Evolutionary conservation across 805 yeast genomes (phyloP).

Genomic region (Candida krabiensis): DNA sequence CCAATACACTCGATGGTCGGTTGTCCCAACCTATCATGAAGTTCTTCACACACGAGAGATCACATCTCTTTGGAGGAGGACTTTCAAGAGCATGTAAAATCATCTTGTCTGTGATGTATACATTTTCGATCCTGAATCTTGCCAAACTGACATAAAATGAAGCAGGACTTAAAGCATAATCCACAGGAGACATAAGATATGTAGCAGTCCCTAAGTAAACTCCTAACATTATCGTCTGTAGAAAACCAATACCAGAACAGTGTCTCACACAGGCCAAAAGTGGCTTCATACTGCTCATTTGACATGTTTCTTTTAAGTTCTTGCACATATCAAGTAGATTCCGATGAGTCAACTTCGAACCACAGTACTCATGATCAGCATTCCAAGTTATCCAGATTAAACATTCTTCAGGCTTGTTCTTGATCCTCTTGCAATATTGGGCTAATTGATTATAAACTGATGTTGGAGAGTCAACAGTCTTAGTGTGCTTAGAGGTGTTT

Average conservation of each 20-base stretch:
- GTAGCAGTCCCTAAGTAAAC: conserved; percentile 86
- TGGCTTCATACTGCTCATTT: conserved; percentile 67
- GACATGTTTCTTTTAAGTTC: conserved; percentile 89
- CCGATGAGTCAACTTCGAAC: conserved; percentile 56
- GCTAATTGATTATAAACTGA: conserved; percentile 45
- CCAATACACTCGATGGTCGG: conserved; percentile 65
- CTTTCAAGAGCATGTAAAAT: conserved; percentile 65
- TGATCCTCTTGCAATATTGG: conserved; percentile 28
- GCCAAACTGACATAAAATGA: conserved; percentile 70
- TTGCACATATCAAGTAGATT: conserved; percentile 78
- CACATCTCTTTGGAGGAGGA: conserved; percentile 52
- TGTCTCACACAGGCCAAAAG: conserved; percentile 86
- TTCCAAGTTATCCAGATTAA: conserved; percentile 69
- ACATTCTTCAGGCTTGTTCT: conserved; percentile 38
- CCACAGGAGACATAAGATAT: conserved; percentile 72
- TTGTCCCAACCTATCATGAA: conserved; percentile 79
- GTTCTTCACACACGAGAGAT: conserved; percentile 66
- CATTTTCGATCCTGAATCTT: conserved; percentile 79
- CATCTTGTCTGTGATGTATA: conserved; percentile 82
- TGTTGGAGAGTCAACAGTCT: conserved; percentile 31
- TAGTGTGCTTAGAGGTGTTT: conserved; percentile 62
- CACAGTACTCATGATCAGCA: conserved; percentile 67
- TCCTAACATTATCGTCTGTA: conserved; percentile 83
- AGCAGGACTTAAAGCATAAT: conserved; percentile 72
- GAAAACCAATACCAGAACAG: conserved; percentile 81